A percentile compares a stretch with the other conserved stretches of the same genome.
Evolutionary conservation across 2,329 filamentous ascomycete species (phyloP).

Genomic region (Neoascochyta sp.): DNA sequence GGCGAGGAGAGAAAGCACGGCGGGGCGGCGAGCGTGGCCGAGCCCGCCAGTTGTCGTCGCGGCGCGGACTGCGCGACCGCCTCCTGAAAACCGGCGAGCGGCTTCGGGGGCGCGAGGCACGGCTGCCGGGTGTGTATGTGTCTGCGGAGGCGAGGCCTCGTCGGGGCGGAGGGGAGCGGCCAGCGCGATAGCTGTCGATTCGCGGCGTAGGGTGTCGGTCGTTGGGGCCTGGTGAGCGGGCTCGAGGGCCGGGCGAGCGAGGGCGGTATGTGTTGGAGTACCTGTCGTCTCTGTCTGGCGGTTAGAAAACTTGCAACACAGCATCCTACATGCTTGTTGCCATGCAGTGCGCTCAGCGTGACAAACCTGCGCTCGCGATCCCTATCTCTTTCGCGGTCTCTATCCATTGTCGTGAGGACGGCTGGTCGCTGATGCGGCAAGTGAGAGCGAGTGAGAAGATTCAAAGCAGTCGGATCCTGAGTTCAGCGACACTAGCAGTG

Average conservation of each 20-base stretch:
- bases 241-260: constrained; percentile 32
- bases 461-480: neutral
- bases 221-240: constrained; percentile 26
- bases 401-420: constrained; percentile 26
- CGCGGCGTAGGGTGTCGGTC: constrained; percentile 23
- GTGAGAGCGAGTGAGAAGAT: constrained; percentile 4
- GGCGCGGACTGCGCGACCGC: constrained; percentile 40
- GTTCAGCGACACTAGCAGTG: too few relatives aligned
- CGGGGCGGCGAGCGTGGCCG: constrained; percentile 50
- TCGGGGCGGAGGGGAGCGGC: constrained; percentile 35
- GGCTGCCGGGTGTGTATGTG: constrained; percentile 39
- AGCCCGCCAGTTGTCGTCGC: constrained; percentile 44
- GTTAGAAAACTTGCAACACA: constrained; percentile 10
- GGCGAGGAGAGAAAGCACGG: constrained; percentile 39
- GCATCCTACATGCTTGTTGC: neutral
- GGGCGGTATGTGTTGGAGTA: constrained; percentile 39
- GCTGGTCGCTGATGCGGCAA: constrained; percentile 1
- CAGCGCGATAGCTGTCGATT: constrained; percentile 37
- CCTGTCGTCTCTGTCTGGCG: constrained; percentile 29
- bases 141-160: constrained; percentile 38
- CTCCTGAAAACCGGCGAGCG: constrained; percentile 40
- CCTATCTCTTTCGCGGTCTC: constrained; percentile 42
- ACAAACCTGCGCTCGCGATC: constrained; percentile 46
- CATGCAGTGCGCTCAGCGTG: constrained; percentile 14
- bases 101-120: constrained; percentile 36